Evolutionary conservation across 176 grass and related monocot species (phyloP).

Genomic region (Carex littledalei): DNA sequence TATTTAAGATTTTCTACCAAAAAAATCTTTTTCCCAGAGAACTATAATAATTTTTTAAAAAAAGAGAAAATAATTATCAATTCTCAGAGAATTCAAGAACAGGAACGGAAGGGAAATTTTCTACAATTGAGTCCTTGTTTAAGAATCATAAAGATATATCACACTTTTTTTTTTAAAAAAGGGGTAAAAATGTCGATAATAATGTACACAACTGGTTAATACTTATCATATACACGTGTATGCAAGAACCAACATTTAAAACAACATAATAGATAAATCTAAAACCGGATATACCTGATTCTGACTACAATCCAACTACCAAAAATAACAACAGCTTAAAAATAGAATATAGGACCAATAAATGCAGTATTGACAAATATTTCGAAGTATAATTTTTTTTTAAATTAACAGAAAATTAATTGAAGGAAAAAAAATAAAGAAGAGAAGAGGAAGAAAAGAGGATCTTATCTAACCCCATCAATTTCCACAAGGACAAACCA

Average conservation of each 20-base stretch:
- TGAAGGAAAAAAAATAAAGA: not conserved
- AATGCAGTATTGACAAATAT: not conserved
- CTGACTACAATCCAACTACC: not conserved
- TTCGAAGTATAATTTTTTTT: not conserved
- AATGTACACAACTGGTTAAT: not conserved
- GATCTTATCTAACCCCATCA: conserved; percentile 15
- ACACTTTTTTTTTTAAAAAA: not conserved
- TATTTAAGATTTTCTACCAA: not conserved
- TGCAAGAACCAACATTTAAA: conserved; percentile 1
- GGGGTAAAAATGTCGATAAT: not conserved
- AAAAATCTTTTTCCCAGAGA: not conserved
- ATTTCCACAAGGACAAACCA: conserved; percentile 10
- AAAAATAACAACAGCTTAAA: not conserved
- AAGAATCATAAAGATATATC: not conserved
- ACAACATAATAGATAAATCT: not conserved
- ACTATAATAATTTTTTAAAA: not conserved
- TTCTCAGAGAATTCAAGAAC: not conserved
- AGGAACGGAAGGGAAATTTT: not conserved
- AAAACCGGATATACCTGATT: not conserved
- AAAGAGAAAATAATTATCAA: not conserved
- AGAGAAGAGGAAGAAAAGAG: not conserved
- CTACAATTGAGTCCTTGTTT: not conserved
- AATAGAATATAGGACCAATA: not conserved
- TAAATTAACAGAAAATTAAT: not conserved
- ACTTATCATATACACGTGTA: not conserved